These are phyloP conservation scores for Colletotrichum tropicicola DNA, from an alignment of 2,329 filamentous ascomycete species.

Conservation along the genomic window DNA sequence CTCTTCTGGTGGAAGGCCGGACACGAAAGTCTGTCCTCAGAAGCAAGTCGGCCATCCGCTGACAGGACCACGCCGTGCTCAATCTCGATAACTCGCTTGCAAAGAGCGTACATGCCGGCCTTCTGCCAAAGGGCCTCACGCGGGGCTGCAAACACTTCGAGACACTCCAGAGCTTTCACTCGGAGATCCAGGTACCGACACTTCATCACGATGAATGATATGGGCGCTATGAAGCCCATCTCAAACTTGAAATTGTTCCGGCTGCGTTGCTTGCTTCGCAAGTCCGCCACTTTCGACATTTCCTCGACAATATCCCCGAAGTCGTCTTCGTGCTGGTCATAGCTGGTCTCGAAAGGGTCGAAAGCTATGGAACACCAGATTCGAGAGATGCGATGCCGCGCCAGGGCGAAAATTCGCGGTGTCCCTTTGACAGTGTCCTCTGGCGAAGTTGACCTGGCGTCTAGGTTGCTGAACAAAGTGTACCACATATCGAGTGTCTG, in stretches of 20 bases:
- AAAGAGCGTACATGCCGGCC: constrained; percentile 11
- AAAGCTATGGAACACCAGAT: constrained; percentile 10
- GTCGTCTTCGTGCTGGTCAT: constrained; percentile 42
- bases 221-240: constrained; percentile 6
- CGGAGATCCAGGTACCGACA: constrained; percentile 42
- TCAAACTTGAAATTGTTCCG: constrained; percentile 11
- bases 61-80: constrained; percentile 15
- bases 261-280: not conserved
- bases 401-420: not conserved
- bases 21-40: not conserved
- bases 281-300: constrained; percentile 16
- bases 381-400: not conserved
- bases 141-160: constrained; percentile 32
- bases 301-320: constrained; percentile 48
- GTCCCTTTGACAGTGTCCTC: not conserved
- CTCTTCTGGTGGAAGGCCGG: not conserved
- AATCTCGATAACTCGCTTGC: constrained; percentile 12
- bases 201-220: constrained; percentile 5
- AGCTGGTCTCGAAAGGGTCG: constrained; percentile 39
- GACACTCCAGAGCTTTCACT: constrained; percentile 45
- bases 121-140: constrained; percentile 13
- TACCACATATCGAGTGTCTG: not conserved
- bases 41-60: not conserved
- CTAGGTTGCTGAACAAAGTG: constrained; percentile 34
- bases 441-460: not conserved